These are phyloP conservation scores for Paramecium sonneborni DNA, from an alignment of 73 alveolate genomes.

Conservation along the genomic window DNA sequence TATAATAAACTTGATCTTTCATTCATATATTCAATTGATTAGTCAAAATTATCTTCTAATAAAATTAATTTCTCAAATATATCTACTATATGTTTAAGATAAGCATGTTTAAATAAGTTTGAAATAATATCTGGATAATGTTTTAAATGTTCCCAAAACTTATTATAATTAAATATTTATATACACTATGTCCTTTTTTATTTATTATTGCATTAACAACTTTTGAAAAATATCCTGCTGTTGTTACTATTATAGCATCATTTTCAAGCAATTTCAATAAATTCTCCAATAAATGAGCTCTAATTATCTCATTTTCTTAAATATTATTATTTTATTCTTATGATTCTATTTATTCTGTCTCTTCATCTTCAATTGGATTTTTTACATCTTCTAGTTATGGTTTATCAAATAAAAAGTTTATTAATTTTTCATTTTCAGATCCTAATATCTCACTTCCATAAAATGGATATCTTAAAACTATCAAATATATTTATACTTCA, in stretches of 20 bases:
- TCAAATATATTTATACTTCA: not conserved
- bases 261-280: not conserved
- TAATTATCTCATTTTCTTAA: not conserved
- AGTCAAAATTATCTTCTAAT: not conserved
- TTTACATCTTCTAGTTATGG: not conserved
- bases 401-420: constrained; percentile 2
- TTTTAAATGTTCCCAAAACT: constrained; percentile 41
- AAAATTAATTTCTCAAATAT: not conserved
- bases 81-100: not conserved
- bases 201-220: not conserved
- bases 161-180: too few relatives aligned
- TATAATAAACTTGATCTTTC: not conserved
- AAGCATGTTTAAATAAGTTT: not conserved
- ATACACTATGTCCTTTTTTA: constrained; percentile 33
- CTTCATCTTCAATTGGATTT: constrained; percentile 1
- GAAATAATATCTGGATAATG: not conserved
- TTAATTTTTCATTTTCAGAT: constrained; percentile 18
- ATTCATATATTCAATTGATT: not conserved
- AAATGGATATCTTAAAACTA: not conserved
- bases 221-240: constrained; percentile 36
- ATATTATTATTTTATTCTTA: not conserved
- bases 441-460: not conserved
- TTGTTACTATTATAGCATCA: not conserved
- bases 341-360: not conserved
- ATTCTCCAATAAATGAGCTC: not conserved